These are phyloP conservation scores for Lepidopterella palustris DNA, from an alignment of 495 filamentous ascomycete genomes.

Conservation along the genomic window DNA sequence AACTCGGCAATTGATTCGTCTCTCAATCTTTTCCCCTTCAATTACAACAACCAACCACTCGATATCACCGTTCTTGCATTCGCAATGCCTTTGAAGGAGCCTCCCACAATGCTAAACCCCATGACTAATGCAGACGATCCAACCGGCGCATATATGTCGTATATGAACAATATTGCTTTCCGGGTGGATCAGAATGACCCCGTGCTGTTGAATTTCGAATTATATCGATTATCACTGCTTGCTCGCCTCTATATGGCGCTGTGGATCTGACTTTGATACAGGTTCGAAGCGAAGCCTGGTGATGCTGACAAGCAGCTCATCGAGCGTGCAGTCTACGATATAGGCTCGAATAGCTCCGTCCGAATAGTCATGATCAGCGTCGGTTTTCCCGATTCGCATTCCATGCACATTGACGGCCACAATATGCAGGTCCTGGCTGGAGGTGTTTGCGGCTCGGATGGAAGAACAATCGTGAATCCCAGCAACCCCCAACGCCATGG, in stretches of 20 bases:
- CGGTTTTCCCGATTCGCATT: conserved; percentile 23
- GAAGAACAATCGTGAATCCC: background rate
- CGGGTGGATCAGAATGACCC: conserved; percentile 54
- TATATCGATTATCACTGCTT: no score
- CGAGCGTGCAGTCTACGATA: conserved; percentile 50
- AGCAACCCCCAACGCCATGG: conserved; percentile 1
- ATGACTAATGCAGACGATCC: conserved; percentile 45
- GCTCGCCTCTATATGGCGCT: no score
- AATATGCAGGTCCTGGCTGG: background rate
- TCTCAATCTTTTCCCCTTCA: background rate
- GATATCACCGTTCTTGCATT: conserved; percentile 46
- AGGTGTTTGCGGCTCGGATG: background rate
- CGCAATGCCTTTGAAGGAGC: conserved; percentile 40
- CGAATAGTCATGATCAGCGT: conserved; percentile 51
- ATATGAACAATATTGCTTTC: conserved; percentile 50
- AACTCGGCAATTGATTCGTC: conserved; percentile 1
- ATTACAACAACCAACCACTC: conserved; percentile 3
- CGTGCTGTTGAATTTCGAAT: conserved; percentile 33
- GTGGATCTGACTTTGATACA: no score
- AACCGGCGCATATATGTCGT: conserved; percentile 45
- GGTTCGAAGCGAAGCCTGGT: conserved; percentile 45
- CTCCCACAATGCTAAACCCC: conserved; percentile 44
- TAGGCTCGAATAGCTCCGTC: conserved; percentile 45
- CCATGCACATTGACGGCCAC: conserved; percentile 21
- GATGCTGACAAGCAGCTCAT: conserved; percentile 33